Evolutionary conservation across 2,329 filamentous ascomycete species (phyloP).

Genomic region (Trichocomaceae sp.): DNA sequence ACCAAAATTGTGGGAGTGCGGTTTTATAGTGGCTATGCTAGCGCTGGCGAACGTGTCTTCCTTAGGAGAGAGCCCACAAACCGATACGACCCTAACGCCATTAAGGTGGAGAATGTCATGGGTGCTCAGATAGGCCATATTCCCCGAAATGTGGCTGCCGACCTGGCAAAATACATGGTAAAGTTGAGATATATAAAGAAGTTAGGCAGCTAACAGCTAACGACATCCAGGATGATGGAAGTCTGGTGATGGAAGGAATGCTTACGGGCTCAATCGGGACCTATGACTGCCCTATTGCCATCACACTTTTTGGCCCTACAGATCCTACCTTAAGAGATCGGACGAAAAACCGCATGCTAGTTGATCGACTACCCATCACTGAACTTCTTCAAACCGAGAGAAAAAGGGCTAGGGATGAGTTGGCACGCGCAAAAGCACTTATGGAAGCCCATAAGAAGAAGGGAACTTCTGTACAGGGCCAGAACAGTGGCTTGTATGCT

Average conservation of each 20-base stretch:
- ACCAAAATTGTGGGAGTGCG: conserved; percentile 55
- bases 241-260: conserved; percentile 60
- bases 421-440: conserved; percentile 44
- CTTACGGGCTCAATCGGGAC: conserved; percentile 59
- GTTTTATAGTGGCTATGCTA: conserved; percentile 60
- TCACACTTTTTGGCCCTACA: conserved; percentile 64
- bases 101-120: conserved; percentile 70
- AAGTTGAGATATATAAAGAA: conserved; percentile 15
- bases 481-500: conserved; percentile 21
- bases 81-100: conserved; percentile 66
- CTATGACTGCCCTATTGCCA: conserved; percentile 65
- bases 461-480: conserved; percentile 16
- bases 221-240: conserved; percentile 45
- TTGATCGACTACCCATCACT: conserved; percentile 55
- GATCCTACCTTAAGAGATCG: conserved; percentile 47
- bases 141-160: conserved; percentile 59
- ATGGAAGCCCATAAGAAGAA: conserved; percentile 32
- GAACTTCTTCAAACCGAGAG: conserved; percentile 50
- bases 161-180: conserved; percentile 67
- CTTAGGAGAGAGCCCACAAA: conserved; percentile 62
- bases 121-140: conserved; percentile 72
- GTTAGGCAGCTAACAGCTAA: not conserved
- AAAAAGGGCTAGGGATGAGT: conserved; percentile 40
- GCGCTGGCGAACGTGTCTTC: conserved; percentile 56
- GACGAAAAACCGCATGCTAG: conserved; percentile 58